Percentiles rank a stretch among this genome's conserved stretches.
phyloP scores from a whole-genome alignment of 2,329 filamentous ascomycete species.

The Claviceps maximensis region DNA sequence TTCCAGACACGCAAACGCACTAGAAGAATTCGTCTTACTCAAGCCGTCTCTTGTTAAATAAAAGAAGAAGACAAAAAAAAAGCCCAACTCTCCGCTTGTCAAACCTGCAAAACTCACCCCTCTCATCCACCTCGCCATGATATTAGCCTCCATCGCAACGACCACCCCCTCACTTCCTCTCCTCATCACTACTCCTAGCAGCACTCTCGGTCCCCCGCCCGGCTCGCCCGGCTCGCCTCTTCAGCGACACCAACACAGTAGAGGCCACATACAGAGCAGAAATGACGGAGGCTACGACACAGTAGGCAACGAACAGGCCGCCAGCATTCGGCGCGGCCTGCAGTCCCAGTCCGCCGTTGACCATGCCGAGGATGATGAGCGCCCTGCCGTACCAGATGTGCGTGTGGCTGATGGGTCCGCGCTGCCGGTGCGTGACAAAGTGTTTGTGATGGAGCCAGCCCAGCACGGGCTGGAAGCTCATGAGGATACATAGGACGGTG shows the following conservation, averaged over 20 bases:
- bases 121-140: no score
- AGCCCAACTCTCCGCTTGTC: no score
- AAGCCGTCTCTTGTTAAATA: no score
- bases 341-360: constrained; percentile 52
- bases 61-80: no score
- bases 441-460: constrained; percentile 44
- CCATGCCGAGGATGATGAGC: constrained; percentile 43
- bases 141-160: no score
- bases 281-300: constrained; percentile 38
- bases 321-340: constrained; percentile 28
- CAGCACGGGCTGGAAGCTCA: constrained; percentile 44
- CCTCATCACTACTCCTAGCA: neutral
- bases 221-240: neutral
- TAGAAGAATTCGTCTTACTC: no score
- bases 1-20: no score
- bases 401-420: constrained; percentile 37
- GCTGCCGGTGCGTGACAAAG: constrained; percentile 32
- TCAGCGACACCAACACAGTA: neutral
- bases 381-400: constrained; percentile 52
- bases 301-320: constrained; percentile 38
- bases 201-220: neutral
- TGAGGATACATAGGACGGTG: constrained; percentile 36
- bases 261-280: constrained; percentile 28
- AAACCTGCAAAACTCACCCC: no score
- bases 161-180: neutral